Evolutionary conservation across 495 filamentous ascomycete genomes (phyloP), one percentile per base, ranked within the genome.

Genomic region (Podospora conica): DNA sequence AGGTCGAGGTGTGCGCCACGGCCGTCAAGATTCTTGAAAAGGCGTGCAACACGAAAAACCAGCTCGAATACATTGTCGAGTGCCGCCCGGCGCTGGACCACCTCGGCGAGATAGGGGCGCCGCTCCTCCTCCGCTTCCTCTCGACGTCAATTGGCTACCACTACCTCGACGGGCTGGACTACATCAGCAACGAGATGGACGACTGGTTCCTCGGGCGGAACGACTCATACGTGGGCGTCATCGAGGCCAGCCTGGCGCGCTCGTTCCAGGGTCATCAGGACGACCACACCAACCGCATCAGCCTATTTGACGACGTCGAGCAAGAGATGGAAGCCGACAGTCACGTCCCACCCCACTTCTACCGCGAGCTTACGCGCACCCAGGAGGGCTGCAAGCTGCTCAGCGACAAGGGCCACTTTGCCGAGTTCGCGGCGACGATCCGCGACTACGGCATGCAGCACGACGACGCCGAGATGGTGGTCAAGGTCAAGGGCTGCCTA

Each of bases 121-220:
- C 95, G 3, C 81, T 98, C 27, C 86, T 98, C 21, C 81, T 98
- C 65, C 89, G 95, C 65, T 98, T 98, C 73, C 75, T 98, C 61
- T 97, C 93, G 3, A 97, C 96, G 0, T 96, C 91, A 0, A 91
- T 97, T 31, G 95, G 95, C 6, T 98, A 98, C 69, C 93, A 98
- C 77, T 98, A 98, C 76, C 81, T 98, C 4, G 92, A 98, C 75
- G 95, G 92, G 9, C 83, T 98, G 20, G 95, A 98, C 76, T 98
- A 98, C 70, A 98, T 98, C 73, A 95, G 92, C 53, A 92, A 95
- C 70, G 96, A 98, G 73, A 98, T 98, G 95, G 95, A 98, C 73
- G 95, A 98, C 76, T 98, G 95, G 95, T 98, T 97, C 73, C 85
- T 89, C 59, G 95, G 96, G 33, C 87, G 95, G 28, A 98, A 98